Evolutionary conservation across 1,284 basidiomycete genomes (phyloP).

Genomic region (Dichomitus squalens): DNA sequence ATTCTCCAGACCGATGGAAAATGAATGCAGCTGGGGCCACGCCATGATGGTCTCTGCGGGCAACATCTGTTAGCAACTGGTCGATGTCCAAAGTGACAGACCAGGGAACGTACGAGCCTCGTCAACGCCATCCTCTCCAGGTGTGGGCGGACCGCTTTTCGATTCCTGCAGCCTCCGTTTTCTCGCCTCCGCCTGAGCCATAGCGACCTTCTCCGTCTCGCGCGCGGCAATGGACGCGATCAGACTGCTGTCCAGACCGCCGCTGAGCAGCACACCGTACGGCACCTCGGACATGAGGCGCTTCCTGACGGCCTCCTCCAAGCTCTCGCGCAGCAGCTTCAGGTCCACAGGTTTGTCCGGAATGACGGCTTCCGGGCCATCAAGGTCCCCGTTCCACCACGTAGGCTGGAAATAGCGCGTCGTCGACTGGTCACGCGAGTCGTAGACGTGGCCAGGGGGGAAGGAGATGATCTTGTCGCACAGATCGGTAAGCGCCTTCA

Average conservation of each 20-base stretch:
- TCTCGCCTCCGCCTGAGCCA: constrained; percentile 74
- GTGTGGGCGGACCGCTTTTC: constrained; percentile 60
- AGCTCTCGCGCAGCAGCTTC: constrained; percentile 73
- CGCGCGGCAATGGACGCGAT: constrained; percentile 97
- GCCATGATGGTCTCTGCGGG: constrained; percentile 73
- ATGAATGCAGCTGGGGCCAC: constrained; percentile 98
- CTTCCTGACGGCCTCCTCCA: constrained; percentile 95
- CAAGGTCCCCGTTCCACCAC: constrained; percentile 83
- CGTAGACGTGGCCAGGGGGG: constrained; percentile 96
- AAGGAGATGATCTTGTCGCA: constrained; percentile 96
- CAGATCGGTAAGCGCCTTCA: constrained; percentile 91
- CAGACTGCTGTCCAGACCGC: constrained; percentile 94
- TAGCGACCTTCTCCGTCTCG: constrained; percentile 92
- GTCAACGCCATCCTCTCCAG: constrained; percentile 42
- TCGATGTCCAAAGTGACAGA: constrained; percentile 1
- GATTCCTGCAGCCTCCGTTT: constrained; percentile 58
- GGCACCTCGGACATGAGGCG: constrained; percentile 99
- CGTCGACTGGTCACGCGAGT: constrained; percentile 77
- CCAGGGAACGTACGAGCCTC: constrained; percentile 52
- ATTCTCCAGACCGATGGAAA: constrained; percentile 94
- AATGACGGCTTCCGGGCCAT: constrained; percentile 52
- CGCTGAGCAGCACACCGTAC: constrained; percentile 95
- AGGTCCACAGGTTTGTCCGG: constrained; percentile 75
- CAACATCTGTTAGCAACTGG: neutral
- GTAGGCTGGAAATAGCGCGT: constrained; percentile 84